Evolutionary conservation across 2,329 filamentous ascomycete genomes (phyloP).

Genomic region (Knoxdaviesia proteae): DNA sequence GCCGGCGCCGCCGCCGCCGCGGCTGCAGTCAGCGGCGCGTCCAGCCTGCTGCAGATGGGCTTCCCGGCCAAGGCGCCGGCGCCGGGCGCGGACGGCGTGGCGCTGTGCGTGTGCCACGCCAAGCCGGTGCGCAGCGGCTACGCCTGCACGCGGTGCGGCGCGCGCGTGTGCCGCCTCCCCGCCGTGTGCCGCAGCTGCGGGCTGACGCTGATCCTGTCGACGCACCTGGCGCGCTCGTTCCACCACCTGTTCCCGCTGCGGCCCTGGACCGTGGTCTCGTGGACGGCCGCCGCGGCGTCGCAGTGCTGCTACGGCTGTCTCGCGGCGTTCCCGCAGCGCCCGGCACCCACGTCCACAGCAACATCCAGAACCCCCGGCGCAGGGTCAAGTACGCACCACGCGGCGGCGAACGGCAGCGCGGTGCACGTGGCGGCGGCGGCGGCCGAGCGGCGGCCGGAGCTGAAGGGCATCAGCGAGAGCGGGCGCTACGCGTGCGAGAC

Average conservation of each 20-base stretch:
- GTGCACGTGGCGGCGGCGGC: constrained; percentile 7
- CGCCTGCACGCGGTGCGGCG: constrained; percentile 68
- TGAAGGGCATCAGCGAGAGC: constrained; percentile 61
- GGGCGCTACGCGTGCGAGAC: constrained; percentile 72
- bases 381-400: neutral
- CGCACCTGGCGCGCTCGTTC: constrained; percentile 79
- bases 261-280: constrained; percentile 81
- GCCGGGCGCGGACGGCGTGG: constrained; percentile 35
- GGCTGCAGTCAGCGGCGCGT: constrained; percentile 32
- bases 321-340: constrained; percentile 40
- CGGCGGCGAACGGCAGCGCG: neutral
- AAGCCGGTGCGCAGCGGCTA: constrained; percentile 69
- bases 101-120: constrained; percentile 81
- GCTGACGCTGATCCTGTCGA: constrained; percentile 82
- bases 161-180: constrained; percentile 77
- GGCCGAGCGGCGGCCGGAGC: constrained; percentile 6
- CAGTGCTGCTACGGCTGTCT: constrained; percentile 62
- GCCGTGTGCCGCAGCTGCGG: constrained; percentile 82
- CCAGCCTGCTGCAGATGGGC: constrained; percentile 83
- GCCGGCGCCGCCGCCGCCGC: constrained; percentile 34
- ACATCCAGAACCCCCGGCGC: neutral
- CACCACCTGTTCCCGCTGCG: constrained; percentile 79
- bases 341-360: constrained; percentile 8
- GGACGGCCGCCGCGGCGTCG: constrained; percentile 45
- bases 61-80: constrained; percentile 77